phyloP scores from a whole-genome alignment of 176 grass and related monocot genomes.

The Miscanthus lutarioriparius region DNA sequence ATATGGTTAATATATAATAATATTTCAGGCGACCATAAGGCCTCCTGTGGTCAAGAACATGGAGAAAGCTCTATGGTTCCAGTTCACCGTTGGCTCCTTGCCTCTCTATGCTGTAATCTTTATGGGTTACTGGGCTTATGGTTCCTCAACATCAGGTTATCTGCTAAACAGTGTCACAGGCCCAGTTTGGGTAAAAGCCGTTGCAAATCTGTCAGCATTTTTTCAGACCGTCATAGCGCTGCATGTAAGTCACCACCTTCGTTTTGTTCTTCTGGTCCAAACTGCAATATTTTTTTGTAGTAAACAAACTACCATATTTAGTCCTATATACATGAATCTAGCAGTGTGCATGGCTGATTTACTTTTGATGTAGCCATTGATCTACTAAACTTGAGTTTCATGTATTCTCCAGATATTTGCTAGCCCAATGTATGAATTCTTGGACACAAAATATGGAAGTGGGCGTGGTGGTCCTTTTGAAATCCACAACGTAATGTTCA shows the following conservation, averaged over 20 bases:
- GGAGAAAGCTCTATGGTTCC: conserved; percentile 95
- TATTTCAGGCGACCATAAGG: conserved; percentile 74
- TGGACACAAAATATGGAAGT: conserved; percentile 87
- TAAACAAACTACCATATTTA: background rate
- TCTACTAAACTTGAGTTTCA: background rate
- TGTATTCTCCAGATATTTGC: conserved; percentile 82
- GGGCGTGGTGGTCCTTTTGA: conserved; percentile 64
- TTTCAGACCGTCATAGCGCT: conserved; percentile 85
- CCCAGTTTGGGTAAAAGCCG: conserved; percentile 68
- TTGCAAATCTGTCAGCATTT: conserved; percentile 77
- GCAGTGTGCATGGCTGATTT: too few relatives aligned
- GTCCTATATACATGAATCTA: too few relatives aligned
- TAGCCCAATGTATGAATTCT: conserved; percentile 91
- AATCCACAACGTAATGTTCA: conserved; percentile 69
- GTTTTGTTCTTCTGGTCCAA: background rate
- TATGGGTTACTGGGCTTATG: conserved; percentile 95
- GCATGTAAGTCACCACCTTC: conserved; percentile 50
- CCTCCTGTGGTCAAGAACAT: conserved; percentile 90
- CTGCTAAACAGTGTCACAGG: conserved; percentile 76
- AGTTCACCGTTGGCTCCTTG: conserved; percentile 71
- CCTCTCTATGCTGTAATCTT: conserved; percentile 85
- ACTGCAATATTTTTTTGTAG: too few relatives aligned
- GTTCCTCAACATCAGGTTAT: conserved; percentile 78
- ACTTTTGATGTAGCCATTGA: too few relatives aligned
- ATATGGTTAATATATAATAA: background rate